These are phyloP conservation scores for Sphagnum fallax DNA, from an alignment of 228 moss, liverwort and hornwort species.

Conservation along the genomic window DNA sequence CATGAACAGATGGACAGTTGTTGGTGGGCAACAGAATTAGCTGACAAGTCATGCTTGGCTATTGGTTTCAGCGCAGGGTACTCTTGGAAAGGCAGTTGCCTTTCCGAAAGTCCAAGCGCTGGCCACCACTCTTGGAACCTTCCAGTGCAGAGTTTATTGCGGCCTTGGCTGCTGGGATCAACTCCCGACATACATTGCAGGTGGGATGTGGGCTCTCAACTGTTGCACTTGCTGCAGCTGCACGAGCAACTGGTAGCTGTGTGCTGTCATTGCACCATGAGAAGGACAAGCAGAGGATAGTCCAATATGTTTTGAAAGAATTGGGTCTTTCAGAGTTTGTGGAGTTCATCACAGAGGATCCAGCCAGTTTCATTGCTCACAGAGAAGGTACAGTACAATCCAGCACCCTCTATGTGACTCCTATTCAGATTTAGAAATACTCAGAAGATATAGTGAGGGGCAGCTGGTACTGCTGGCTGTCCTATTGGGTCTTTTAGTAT, in stretches of 20 bases:
- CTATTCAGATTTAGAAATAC: too few relatives aligned
- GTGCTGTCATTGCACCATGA: slow-evolving; percentile 19
- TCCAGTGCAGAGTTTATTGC: slow-evolving; percentile 20
- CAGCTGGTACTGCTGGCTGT: too few relatives aligned
- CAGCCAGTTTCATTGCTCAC: slow-evolving; percentile 9
- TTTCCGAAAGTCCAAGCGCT: slow-evolving; percentile 3
- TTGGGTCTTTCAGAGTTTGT: slow-evolving; percentile 16
- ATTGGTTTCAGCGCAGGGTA: slow-evolving; percentile 12
- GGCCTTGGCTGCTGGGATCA: slow-evolving; percentile 25
- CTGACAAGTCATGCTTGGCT: not conserved
- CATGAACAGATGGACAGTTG: not conserved
- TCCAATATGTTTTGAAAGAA: slow-evolving; percentile 11
- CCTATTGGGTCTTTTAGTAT: too few relatives aligned
- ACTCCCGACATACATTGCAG: slow-evolving; percentile 21
- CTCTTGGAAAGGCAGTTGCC: slow-evolving; percentile 19
- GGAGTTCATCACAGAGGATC: slow-evolving; percentile 15
- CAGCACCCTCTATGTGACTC: too few relatives aligned
- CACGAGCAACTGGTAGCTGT: slow-evolving; percentile 15
- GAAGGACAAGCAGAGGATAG: slow-evolving; percentile 13
- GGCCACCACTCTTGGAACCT: slow-evolving; percentile 19
- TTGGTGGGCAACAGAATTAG: not conserved
- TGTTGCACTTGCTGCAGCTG: slow-evolving; percentile 24
- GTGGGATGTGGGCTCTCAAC: slow-evolving; percentile 25
- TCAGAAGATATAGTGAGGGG: too few relatives aligned
- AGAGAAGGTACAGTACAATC: slow-evolving; percentile 7